These are phyloP conservation scores for Pleurotus platypus DNA, from an alignment of 768 basidiomycete genomes.

Conservation along the genomic window DNA sequence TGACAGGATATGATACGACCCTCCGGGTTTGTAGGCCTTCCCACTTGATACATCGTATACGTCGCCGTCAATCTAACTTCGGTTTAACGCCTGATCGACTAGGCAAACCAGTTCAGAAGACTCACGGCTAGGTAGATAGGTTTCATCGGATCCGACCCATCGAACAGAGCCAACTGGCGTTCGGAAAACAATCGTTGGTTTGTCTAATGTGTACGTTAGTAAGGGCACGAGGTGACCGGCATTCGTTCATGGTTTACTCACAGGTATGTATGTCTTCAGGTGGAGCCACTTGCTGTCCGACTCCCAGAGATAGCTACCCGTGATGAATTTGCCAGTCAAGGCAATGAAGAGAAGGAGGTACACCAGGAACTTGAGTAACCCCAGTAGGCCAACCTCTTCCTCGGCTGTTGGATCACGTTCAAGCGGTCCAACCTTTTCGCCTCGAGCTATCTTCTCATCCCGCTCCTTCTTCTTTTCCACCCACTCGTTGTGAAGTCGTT, in stretches of 20 bases:
- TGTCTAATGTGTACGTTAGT: slow-evolving; percentile 28
- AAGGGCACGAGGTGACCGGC: not conserved
- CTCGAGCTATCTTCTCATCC: slow-evolving; percentile 68
- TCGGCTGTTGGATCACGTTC: slow-evolving; percentile 72
- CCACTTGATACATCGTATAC: slow-evolving; percentile 90
- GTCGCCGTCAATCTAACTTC: slow-evolving; percentile 76
- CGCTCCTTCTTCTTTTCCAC: slow-evolving; percentile 66
- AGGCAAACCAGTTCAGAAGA: slow-evolving; percentile 15
- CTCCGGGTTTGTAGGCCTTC: slow-evolving; percentile 83
- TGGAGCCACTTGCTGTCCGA: slow-evolving; percentile 62
- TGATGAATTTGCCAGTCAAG: slow-evolving; percentile 78
- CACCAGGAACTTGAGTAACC: slow-evolving; percentile 67
- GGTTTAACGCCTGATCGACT: not conserved
- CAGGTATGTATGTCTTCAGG: slow-evolving; percentile 63
- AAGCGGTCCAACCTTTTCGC: slow-evolving; percentile 69
- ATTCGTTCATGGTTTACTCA: slow-evolving; percentile 26
- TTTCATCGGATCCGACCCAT: slow-evolving; percentile 59
- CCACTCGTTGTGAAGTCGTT: slow-evolving; percentile 61
- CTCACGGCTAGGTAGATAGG: slow-evolving; percentile 86
- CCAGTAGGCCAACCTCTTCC: slow-evolving; percentile 60
- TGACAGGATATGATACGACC: slow-evolving; percentile 74
- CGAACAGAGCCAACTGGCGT: slow-evolving; percentile 55
- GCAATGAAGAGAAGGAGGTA: slow-evolving; percentile 48
- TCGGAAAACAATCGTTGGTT: slow-evolving; percentile 77
- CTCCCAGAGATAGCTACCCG: slow-evolving; percentile 87